Percentiles rank a stretch among this genome's conserved stretches.
These are phyloP conservation scores for Rhytidhysteron rufulum DNA, from an alignment of 2,329 filamentous ascomycete genomes.

Conservation along the genomic window DNA sequence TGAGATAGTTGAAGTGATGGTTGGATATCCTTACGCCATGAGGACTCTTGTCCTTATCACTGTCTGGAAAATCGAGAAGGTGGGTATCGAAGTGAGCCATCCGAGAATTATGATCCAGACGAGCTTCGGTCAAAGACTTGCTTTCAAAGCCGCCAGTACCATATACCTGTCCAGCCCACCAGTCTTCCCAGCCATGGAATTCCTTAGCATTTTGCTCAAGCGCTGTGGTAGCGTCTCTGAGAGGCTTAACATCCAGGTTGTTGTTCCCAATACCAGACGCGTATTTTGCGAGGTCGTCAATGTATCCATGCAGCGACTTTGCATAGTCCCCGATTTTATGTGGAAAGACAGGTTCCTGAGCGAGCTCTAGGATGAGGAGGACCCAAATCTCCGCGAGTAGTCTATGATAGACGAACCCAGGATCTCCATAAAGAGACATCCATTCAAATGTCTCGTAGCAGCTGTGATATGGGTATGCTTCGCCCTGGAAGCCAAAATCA, in stretches of 20 bases:
- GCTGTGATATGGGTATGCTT: slow-evolving; percentile 66
- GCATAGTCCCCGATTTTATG: slow-evolving; percentile 78
- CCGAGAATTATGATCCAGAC: slow-evolving; percentile 73
- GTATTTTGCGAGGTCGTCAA: slow-evolving; percentile 61
- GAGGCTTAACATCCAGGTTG: slow-evolving; percentile 52
- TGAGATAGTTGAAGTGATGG: slow-evolving; percentile 7
- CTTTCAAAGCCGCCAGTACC: slow-evolving; percentile 73
- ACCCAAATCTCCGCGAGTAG: slow-evolving; percentile 75
- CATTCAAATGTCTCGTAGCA: slow-evolving; percentile 89
- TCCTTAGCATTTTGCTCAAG: slow-evolving; percentile 58
- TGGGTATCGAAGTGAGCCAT: slow-evolving; percentile 80
- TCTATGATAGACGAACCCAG: slow-evolving; percentile 75
- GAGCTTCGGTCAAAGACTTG: slow-evolving; percentile 59
- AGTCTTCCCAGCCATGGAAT: slow-evolving; percentile 72
- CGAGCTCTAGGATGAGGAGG: slow-evolving; percentile 78
- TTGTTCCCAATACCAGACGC: slow-evolving; percentile 45
- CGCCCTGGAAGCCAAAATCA: slow-evolving; percentile 73
- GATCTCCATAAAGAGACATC: slow-evolving; percentile 77
- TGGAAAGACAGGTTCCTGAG: slow-evolving; percentile 75
- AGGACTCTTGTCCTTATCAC: slow-evolving; percentile 31
- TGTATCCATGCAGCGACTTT: slow-evolving; percentile 59
- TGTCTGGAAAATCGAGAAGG: slow-evolving; percentile 70
- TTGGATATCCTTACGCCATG: slow-evolving; percentile 61
- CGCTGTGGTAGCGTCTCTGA: slow-evolving; percentile 60
- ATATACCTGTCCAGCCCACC: slow-evolving; percentile 72